Base-by-base conservation (phyloP, 1,284 basidiomycete species). In the Pseudozyma thailandica region DNA sequence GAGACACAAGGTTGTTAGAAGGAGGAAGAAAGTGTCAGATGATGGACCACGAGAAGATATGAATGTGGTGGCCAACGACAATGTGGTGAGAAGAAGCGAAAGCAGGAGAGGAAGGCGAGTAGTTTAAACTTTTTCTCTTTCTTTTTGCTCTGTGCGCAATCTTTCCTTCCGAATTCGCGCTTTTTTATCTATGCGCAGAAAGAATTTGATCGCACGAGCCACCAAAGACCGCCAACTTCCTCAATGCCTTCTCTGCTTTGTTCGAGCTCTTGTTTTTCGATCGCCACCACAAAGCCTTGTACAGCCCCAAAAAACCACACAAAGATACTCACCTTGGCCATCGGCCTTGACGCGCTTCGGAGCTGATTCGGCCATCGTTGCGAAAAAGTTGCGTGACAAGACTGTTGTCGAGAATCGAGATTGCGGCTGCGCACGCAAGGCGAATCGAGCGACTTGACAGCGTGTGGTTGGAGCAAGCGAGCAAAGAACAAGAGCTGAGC, bases 291-390 rank as follows among this genome's bases (percentile, higher is more conserved):
- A 26, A 6, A 23, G 27, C 4, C 28, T 18, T n/a, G 6, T 10
- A 16, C n/a, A 27, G 15, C 16, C 12, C 8, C 5, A 4, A 13
- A 12, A 13, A 26, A 20, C 20, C 18, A 33, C 7, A 6, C 12
- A 5, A n/a, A 6, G 20, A 18, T 20, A 56, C 64, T 61, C 42
- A 68, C 64, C 64, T 57, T 68, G 64, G 23, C 53, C 53, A 44
- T 61, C 53, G 8, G 50, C 42, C 50, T 61, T 68, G 30, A 25
- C 15, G 23, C 64, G 44, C 43, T 68, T 68, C 3, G 64, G 16
- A 16, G 33, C 44, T n/a, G 44, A 41, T 33, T 61, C 52, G 18
- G 61, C 33, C 61, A 64, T 64, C 13, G 21, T 42, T 52, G 28
- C 18, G 13, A 21, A 33, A 35, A 12, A 5, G 23, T 26, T 20